These are phyloP conservation scores for Fusarium nodosum DNA, from an alignment of 2,329 filamentous ascomycete species.

Conservation along the genomic window DNA sequence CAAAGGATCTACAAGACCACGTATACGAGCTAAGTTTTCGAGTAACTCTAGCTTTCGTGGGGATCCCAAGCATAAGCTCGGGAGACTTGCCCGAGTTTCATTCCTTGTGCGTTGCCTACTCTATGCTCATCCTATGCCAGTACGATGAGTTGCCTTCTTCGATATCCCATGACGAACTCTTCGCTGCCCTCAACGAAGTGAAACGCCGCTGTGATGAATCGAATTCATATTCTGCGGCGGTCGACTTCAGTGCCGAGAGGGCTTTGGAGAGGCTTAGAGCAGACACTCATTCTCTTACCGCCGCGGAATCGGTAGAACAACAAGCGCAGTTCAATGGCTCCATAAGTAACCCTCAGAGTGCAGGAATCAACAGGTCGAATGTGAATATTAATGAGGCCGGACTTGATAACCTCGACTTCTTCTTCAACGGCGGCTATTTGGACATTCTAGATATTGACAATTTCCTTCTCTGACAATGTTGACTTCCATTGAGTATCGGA, in stretches of 20 bases:
- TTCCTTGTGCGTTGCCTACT: slow-evolving; percentile 28
- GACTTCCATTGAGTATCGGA: not conserved
- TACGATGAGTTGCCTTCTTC: slow-evolving; percentile 23
- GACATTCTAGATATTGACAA: slow-evolving; percentile 29
- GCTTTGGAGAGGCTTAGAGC: slow-evolving; percentile 27
- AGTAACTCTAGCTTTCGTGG: slow-evolving; percentile 25
- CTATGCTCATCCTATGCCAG: slow-evolving; percentile 31
- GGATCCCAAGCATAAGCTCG: slow-evolving; percentile 23
- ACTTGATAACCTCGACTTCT: slow-evolving; percentile 30
- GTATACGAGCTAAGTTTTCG: slow-evolving; percentile 29
- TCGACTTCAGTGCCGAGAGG: slow-evolving; percentile 33
- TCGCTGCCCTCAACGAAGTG: slow-evolving; percentile 8
- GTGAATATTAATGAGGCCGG: slow-evolving; percentile 10
- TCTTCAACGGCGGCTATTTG: slow-evolving; percentile 34
- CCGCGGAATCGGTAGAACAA: not conserved
- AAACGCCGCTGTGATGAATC: slow-evolving; percentile 27
- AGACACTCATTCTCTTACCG: not conserved
- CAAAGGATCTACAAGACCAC: slow-evolving; percentile 12
- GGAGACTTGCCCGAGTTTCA: slow-evolving; percentile 31
- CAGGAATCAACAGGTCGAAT: not conserved
- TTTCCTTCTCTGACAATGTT: slow-evolving; percentile 10
- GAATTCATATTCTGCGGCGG: slow-evolving; percentile 18
- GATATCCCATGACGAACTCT: slow-evolving; percentile 9
- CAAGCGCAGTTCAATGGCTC: not conserved
- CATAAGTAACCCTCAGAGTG: not conserved